phyloP scores from a whole-genome alignment of 768 basidiomycete species.

The Podaxis carcinomalis region DNA sequence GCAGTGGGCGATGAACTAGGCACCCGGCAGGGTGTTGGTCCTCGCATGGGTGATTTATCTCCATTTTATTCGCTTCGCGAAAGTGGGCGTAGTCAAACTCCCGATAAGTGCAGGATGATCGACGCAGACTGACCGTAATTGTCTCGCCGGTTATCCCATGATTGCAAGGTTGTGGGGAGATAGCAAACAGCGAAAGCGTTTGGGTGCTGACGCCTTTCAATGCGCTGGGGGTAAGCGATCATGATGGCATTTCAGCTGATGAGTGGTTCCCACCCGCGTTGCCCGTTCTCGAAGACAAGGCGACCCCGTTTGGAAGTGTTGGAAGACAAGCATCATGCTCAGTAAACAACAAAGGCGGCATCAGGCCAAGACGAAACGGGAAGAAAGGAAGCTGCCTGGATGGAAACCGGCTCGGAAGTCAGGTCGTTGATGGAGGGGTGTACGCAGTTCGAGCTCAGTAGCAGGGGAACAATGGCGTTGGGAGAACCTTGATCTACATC shows the following conservation, averaged over 20 bases:
- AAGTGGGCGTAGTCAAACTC: background rate
- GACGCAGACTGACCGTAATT: background rate
- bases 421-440: background rate
- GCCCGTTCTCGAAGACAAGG: background rate
- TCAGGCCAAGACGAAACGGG: background rate
- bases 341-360: background rate
- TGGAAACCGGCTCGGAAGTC: background rate
- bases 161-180: background rate
- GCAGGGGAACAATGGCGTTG: background rate
- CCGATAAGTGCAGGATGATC: background rate
- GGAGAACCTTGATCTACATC: background rate
- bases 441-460: background rate
- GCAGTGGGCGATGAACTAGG: background rate
- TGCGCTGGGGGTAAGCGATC: background rate
- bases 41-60: background rate
- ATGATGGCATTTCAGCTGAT: background rate
- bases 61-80: background rate
- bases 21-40: background rate
- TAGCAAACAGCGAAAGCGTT: too few species aligned
- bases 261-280: background rate
- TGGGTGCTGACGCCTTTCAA: too few species aligned
- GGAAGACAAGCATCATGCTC: background rate
- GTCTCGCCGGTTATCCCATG: background rate
- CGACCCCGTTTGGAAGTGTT: background rate
- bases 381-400: background rate